Conservation (phyloP, 1,284 basidiomycete genomes). For the Golubevia sp. region DNA sequence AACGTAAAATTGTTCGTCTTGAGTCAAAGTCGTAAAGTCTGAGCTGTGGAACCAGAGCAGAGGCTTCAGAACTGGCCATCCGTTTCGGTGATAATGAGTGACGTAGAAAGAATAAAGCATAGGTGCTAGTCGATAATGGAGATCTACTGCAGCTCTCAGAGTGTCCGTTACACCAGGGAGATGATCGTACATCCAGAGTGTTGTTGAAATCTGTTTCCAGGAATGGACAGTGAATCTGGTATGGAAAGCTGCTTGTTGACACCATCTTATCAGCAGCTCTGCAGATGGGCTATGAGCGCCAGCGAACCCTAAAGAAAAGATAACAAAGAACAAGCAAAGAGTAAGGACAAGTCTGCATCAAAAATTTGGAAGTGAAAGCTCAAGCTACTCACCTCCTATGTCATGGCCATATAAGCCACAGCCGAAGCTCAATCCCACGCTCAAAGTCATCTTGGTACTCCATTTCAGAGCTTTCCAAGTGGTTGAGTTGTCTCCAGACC, state of each 20-base stretch:
- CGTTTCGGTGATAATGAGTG: slow-evolving; percentile 19
- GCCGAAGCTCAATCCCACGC: slow-evolving; percentile 18
- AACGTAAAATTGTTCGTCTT: slow-evolving; percentile 28
- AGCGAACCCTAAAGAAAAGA: slow-evolving; percentile 14
- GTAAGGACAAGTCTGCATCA: not conserved
- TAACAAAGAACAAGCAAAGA: not conserved
- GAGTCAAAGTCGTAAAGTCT: slow-evolving; percentile 15
- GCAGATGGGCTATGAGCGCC: slow-evolving; percentile 21
- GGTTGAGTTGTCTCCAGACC: slow-evolving; percentile 28
- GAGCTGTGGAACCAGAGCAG: slow-evolving; percentile 21
- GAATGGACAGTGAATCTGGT: slow-evolving; percentile 25
- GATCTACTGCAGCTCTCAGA: slow-evolving; percentile 8
- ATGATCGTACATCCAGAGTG: slow-evolving; percentile 25
- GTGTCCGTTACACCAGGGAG: slow-evolving; percentile 6
- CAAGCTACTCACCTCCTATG: slow-evolving; percentile 15
- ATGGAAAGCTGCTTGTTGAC: slow-evolving; percentile 23
- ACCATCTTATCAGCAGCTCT: slow-evolving; percentile 24
- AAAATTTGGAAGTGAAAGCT: not conserved
- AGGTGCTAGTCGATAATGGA: slow-evolving; percentile 19
- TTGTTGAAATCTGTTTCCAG: slow-evolving; percentile 28
- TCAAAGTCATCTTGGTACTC: slow-evolving; percentile 20
- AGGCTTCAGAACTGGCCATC: slow-evolving; percentile 27
- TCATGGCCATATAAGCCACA: slow-evolving; percentile 25
- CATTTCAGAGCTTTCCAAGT: slow-evolving; percentile 20
- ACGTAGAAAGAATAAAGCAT: slow-evolving; percentile 27